Evolutionary conservation across 257 asterid genomes (phyloP).

Genomic region (Scutellaria galericulata): DNA sequence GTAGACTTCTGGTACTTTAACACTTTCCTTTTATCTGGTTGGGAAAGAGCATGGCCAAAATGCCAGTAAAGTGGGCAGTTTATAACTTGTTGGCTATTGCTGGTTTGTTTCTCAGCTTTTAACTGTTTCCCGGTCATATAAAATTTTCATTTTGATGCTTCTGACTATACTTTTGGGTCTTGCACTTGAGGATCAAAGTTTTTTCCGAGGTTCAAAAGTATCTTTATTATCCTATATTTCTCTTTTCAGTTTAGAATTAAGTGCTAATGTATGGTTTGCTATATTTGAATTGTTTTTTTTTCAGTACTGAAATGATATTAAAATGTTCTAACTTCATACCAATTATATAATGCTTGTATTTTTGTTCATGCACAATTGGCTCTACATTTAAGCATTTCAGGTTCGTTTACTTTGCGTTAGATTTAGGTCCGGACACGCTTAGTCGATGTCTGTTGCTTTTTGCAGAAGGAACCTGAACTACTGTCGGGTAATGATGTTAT

Average conservation of each 20-base stretch:
- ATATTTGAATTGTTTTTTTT: neutral
- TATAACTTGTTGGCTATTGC: no score
- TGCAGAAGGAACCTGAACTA: constrained; percentile 90
- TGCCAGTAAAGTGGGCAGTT: no score
- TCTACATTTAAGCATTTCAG: neutral
- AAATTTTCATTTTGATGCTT: no score
- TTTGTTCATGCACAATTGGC: neutral
- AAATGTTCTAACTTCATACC: neutral
- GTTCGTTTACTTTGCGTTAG: constrained; percentile 3
- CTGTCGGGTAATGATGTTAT: constrained; percentile 87
- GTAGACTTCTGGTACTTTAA: no score
- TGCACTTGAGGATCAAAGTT: no score
- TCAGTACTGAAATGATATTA: neutral
- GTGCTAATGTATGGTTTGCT: neutral
- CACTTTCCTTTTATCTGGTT: no score
- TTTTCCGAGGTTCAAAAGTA: no score
- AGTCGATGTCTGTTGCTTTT: constrained; percentile 34
- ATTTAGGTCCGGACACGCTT: neutral
- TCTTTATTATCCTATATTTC: no score
- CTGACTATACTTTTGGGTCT: no score
- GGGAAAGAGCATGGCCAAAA: no score
- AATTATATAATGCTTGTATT: neutral
- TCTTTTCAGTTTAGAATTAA: neutral
- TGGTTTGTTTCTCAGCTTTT: no score
- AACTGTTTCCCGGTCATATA: no score